These are phyloP conservation scores for Chlorella sp. DNA, from an alignment of 139 green algal genomes.

Conservation along the genomic window DNA sequence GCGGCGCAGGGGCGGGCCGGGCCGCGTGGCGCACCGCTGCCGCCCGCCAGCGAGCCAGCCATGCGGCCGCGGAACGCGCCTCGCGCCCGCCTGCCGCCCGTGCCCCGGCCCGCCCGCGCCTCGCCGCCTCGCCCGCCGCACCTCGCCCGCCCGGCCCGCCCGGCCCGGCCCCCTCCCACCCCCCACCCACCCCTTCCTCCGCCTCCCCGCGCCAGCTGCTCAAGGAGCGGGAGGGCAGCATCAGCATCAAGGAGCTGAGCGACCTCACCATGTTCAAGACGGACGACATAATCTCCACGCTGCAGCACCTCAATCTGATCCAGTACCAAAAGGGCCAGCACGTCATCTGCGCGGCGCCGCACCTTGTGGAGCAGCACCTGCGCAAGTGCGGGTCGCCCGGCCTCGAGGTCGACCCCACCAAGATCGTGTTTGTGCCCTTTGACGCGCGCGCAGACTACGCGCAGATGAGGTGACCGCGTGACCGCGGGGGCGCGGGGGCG, in stretches of 20 bases:
- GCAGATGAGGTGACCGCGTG: no score
- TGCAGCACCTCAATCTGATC: slow-evolving; percentile 87
- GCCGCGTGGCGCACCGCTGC: no score
- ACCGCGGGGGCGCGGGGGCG: no score
- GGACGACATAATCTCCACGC: slow-evolving; percentile 96
- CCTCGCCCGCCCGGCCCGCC: no score
- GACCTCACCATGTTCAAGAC: slow-evolving; percentile 94
- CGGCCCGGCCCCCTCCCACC: no score
- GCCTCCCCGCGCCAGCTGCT: slow-evolving; percentile 58
- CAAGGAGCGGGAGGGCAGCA: slow-evolving; percentile 54
- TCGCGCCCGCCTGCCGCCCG: no score
- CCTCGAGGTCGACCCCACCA: slow-evolving; percentile 70
- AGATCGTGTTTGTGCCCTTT: slow-evolving; percentile 83
- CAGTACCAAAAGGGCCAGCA: slow-evolving; percentile 93
- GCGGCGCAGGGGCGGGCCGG: no score
- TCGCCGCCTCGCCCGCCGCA: no score
- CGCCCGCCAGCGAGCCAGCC: no score
- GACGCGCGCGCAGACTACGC: slow-evolving; percentile 18
- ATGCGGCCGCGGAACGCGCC: no score
- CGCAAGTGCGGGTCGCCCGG: slow-evolving; percentile 70
- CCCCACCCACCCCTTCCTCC: neutral
- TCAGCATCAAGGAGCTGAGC: slow-evolving; percentile 94
- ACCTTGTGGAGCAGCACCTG: slow-evolving; percentile 72
- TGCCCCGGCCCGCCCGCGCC: no score
- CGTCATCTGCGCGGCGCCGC: slow-evolving; percentile 68